Base-by-base conservation (phyloP, 2,329 filamentous ascomycete species). In the Thielaviopsis musarum region DNA sequence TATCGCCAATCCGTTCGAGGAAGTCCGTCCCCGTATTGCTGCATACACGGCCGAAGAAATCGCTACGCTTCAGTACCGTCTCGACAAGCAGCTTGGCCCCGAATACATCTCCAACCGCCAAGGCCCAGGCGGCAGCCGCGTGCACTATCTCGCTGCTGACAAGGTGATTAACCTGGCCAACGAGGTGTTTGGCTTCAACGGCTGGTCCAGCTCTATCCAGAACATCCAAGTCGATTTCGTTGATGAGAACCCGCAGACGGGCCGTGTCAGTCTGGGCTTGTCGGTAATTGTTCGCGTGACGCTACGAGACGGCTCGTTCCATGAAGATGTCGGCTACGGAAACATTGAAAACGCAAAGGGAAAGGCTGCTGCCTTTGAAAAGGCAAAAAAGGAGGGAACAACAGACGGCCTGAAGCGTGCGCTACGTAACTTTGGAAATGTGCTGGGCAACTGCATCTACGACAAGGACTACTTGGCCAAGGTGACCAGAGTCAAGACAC, bases 401-500 rank as follows among this genome's bases (percentile, higher is more conserved):
- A 97, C 94, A 10, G 93, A 98, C 72, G 93, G 84, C 1, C 69
- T 98, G 68, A 98, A 98, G 72, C 80, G 93, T 64, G 83, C 93
- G 1, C 69, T 98, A 66, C 80, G 91, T 61, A 96, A 84, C 64
- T 98, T 98, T 71, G 93, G 93, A 62, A 97, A 97, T 66, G 86
- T 97, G 17, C 76, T 98, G 59, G 93, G 93, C n/a, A 98, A 97
- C 69, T 98, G 93, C 75, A 84, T 98, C 61, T 97, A 98, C 72
- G 93, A 98, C 73, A 95, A 96, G 71, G 84, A 91, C 62, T 98
- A 95, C 69, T 76, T 98, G 60, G 79, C 83, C 57, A 91, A 89
- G 69, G 87, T 97, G n/a, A 87, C 84, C 57, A 95, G 89, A 72
- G 77, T 98, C 67, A 97, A 95, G 75, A 81, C 84, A 17, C 77